Base-by-base conservation (phyloP, 768 basidiomycete species). In the Hydnomerulius pinastri region DNA sequence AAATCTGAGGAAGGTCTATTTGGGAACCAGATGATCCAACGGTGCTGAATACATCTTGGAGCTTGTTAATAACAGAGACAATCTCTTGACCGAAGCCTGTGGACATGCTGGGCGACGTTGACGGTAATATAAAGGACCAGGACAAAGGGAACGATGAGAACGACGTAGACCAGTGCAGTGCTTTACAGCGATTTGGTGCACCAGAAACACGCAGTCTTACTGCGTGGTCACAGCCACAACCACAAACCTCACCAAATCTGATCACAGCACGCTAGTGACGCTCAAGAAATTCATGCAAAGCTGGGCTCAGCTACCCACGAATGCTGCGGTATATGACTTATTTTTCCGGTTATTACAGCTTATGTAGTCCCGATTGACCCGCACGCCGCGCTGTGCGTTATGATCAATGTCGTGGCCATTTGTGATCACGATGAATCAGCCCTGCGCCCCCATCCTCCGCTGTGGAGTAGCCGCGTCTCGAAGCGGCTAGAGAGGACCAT, bases 1-100 rank as follows among this genome's bases (percentile, higher is more conserved):
- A 93, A 67, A 93, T 93, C 75, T 93, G 91, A 12, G 91, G 91
- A 49, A 93, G 76, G 81, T 93, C 91, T 79, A 93, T 89, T 70
- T 82, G 79, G 29, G 86, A 76, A 46, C 85, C 83, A 42, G 81
- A 84, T 20, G 86, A 81, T 61, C 91, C 91, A 54, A 93, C 86
- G 15, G 91, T 84, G 30, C 83, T 79, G 70, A 93, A 93, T 57
- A 92, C 91, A 76, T 93, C 91, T 69, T 93, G 91, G 38, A 93
- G 86, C 65, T 90, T 93, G 79, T 93, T 93, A 64, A 93, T 75
- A 44, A 89, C 81, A 28, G 74, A 67, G 46, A 93, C 90, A 55
- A 93, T 89, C 66, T 93, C 91, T 57, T 81, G 75, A 46, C 91
- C 91, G 58, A 93, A 83, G 47, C 87, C 70, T 36, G 84, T 77